phyloP scores from a whole-genome alignment of 2,329 filamentous ascomycete species.

The Verticillium klebahnii region DNA sequence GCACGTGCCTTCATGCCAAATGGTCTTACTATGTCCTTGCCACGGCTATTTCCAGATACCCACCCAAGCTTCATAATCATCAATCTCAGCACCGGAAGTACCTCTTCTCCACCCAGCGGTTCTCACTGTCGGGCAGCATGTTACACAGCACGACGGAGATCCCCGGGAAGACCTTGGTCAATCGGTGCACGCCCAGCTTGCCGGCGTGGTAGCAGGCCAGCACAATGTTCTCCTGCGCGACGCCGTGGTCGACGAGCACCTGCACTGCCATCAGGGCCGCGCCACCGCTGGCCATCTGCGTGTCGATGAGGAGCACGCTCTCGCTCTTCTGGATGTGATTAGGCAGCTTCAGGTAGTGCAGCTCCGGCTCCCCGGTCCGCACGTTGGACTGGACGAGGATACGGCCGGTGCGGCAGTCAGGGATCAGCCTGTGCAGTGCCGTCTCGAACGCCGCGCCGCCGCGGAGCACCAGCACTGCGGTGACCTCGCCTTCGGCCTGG shows the following conservation, averaged over 20 bases:
- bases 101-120: conserved; percentile 82
- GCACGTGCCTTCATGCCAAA: neutral
- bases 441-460: conserved; percentile 87
- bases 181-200: conserved; percentile 73
- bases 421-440: conserved; percentile 83
- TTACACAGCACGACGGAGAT: conserved; percentile 83
- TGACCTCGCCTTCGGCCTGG: conserved; percentile 65
- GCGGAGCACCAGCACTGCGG: conserved; percentile 82
- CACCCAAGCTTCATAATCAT: neutral
- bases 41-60: neutral
- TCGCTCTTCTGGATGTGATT: conserved; percentile 68
- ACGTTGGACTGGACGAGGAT: conserved; percentile 87
- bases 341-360: conserved; percentile 84
- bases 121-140: conserved; percentile 75
- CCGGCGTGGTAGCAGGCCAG: conserved; percentile 92
- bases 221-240: conserved; percentile 77
- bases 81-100: conserved; percentile 75
- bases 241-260: conserved; percentile 91
- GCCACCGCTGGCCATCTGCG: conserved; percentile 91
- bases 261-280: conserved; percentile 88
- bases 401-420: conserved; percentile 85
- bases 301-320: conserved; percentile 81
- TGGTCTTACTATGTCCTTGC: neutral
- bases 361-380: conserved; percentile 81
- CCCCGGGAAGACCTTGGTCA: conserved; percentile 84